phyloP scores from a whole-genome alignment of 805 yeast genomes.

The Starmerella floricola region DNA sequence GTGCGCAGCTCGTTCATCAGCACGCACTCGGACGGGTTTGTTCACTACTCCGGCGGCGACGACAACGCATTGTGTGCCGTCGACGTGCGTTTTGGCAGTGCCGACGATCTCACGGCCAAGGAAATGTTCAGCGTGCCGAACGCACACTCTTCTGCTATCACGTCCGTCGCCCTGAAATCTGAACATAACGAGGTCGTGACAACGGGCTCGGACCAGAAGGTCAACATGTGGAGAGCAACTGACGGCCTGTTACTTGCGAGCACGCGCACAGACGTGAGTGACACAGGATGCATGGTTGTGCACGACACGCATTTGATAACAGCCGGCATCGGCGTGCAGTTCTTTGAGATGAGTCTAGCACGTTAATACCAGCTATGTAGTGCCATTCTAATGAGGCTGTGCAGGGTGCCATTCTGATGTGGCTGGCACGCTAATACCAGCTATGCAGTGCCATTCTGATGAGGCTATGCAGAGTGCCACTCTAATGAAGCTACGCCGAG shows the following conservation, averaged over 20 bases:
- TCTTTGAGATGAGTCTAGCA: no score
- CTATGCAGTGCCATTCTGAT: no score
- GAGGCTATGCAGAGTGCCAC: no score
- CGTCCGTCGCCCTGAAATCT: constrained; percentile 38
- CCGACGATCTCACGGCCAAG: not conserved
- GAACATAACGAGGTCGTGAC: constrained; percentile 33
- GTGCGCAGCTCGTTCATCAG: constrained; percentile 44
- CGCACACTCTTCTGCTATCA: constrained; percentile 83
- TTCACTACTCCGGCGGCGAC: constrained; percentile 76
- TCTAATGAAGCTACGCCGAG: no score
- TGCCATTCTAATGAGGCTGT: no score
- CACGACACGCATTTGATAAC: constrained; percentile 3
- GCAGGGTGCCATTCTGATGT: no score
- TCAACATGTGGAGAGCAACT: constrained; percentile 49
- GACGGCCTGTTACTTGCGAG: constrained; percentile 30
- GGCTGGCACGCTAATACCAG: no score
- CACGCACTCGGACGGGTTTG: constrained; percentile 11
- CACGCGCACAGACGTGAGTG: constrained; percentile 72
- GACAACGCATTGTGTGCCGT: constrained; percentile 59
- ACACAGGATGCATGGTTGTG: constrained; percentile 55
- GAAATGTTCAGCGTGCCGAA: constrained; percentile 28
- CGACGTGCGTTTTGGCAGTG: constrained; percentile 26
- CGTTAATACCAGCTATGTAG: no score
- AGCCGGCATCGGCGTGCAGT: constrained; percentile 19
- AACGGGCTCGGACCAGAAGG: constrained; percentile 73